A percentile compares a stretch with the other conserved stretches of the same genome.
Evolutionary conservation across 352 stramenopile species (phyloP).

Genomic region (Phytophthora brassicae): DNA sequence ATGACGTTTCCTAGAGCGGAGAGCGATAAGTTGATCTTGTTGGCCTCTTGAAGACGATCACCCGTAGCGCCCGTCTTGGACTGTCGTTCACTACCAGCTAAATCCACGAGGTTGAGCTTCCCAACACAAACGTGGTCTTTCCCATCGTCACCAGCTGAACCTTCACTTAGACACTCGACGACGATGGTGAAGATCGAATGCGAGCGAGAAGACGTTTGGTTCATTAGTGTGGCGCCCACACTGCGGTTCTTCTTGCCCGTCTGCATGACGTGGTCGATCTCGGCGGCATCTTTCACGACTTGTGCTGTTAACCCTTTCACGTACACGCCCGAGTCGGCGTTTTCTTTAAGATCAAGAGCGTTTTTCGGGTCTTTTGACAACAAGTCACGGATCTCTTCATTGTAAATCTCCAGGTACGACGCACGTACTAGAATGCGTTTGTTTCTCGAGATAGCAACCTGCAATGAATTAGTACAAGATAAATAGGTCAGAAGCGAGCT

Average conservation of each 20-base stretch:
- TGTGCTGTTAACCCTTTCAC: slow-evolving; percentile 87
- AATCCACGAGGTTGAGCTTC: slow-evolving; percentile 95
- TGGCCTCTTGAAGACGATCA: slow-evolving; percentile 74
- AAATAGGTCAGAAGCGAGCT: background rate
- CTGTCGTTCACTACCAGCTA: slow-evolving; percentile 74
- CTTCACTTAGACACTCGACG: slow-evolving; percentile 89
- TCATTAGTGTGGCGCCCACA: slow-evolving; percentile 97
- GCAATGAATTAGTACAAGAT: background rate
- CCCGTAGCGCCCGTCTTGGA: slow-evolving; percentile 75
- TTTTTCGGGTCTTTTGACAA: slow-evolving; percentile 82
- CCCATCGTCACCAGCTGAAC: slow-evolving; percentile 51
- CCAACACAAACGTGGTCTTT: slow-evolving; percentile 94
- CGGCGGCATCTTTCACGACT: slow-evolving; percentile 87
- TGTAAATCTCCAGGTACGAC: slow-evolving; percentile 98
- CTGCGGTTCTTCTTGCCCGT: slow-evolving; percentile 94
- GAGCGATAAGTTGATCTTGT: slow-evolving; percentile 83
- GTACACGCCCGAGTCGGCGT: slow-evolving; percentile 89
- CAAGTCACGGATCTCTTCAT: slow-evolving; percentile 97
- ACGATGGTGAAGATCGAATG: slow-evolving; percentile 98
- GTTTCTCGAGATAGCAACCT: slow-evolving; percentile 82
- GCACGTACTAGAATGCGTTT: slow-evolving; percentile 96
- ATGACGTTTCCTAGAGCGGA: slow-evolving; percentile 87
- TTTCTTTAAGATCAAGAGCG: slow-evolving; percentile 92
- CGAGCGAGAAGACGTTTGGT: slow-evolving; percentile 95
- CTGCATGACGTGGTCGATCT: slow-evolving; percentile 93